Evolutionary conservation across 106 monocot species (phyloP), one percentile per base, ranked within the genome.

Genomic region (Platanthera zijinensis): DNA sequence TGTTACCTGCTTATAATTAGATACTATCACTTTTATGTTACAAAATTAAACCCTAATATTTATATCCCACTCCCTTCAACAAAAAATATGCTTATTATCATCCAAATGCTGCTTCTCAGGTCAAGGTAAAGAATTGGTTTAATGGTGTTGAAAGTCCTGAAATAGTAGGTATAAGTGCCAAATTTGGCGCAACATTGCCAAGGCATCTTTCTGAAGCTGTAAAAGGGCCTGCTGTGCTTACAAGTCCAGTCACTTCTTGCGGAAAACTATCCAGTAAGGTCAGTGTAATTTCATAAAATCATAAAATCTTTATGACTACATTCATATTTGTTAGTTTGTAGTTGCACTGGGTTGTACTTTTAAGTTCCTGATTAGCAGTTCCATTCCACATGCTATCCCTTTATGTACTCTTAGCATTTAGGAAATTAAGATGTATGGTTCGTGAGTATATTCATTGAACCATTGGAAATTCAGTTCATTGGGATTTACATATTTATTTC

Each of bases 121-220:
- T 93, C 25, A 96, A 91, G 78, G 78, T 96, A 73, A 83, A 82
- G 71, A 93, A 78, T 74, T 96, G 93, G 96, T 78, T 96, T 51
- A 85, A 96, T 87, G 89, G 90, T 19, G 81, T 78, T 79, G 80
- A 89, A 83, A 61, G 84, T 30, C 59, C 78, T 51, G 82, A 45
- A 57, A 69, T 93, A 62, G 84, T 90, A 82, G 92, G 96, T 51
- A 74, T 93, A 72, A 93, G 90, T 86, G 96, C 96, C 39, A 89
- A 83, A 83, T 96, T 96, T 89, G 96, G 96, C 52, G 59, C 84
- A 50, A 49, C 80, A 14, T 78, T 96, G 74, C 96, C 96, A 11
- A 76, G 46, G 17, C 17, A 83, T 71, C 85, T 82, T 51, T 78
- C 80, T 71, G 85, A 89, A 76, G 88, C 90, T 79, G 74, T 85